A percentile compares a stretch with the other conserved stretches of the same genome.
These are phyloP conservation scores for Taphrina betulina DNA, from an alignment of 1,139 yeast genomes.

Conservation along the genomic window DNA sequence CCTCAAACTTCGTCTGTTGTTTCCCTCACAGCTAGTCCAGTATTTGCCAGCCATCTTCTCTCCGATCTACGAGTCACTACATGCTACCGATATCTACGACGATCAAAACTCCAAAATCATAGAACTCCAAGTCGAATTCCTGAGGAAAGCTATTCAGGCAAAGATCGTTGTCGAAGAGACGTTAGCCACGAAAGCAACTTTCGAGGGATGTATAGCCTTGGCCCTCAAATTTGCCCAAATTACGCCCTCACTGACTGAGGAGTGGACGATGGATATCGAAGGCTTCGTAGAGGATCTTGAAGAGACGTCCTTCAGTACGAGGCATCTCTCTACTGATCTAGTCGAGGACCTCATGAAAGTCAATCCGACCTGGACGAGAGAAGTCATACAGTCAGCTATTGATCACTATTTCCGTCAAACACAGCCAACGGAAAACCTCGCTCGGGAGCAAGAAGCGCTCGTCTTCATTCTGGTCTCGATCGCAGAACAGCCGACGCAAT, in stretches of 20 bases:
- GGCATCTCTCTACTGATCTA: conserved; percentile 24
- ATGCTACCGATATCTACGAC: conserved; percentile 13
- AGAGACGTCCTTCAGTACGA: conserved; percentile 21
- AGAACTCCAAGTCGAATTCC: conserved; percentile 21
- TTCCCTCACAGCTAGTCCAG: conserved; percentile 30
- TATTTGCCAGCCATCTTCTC: conserved; percentile 24
- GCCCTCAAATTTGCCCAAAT: conserved; percentile 27
- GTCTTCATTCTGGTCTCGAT: conserved; percentile 12
- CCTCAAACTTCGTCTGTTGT: conserved; percentile 24
- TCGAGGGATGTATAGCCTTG: conserved; percentile 18
- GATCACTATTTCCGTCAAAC: conserved; percentile 9
- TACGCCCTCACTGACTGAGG: conserved; percentile 21
- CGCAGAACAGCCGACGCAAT: background rate
- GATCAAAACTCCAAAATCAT: background rate
- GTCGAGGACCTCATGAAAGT: conserved; percentile 21
- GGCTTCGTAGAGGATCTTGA: conserved; percentile 29
- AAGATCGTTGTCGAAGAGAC: conserved; percentile 20
- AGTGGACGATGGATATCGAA: conserved; percentile 26
- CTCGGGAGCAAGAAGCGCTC: conserved; percentile 27
- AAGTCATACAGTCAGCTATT: conserved; percentile 1
- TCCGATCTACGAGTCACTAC: conserved; percentile 23
- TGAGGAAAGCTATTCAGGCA: conserved; percentile 26
- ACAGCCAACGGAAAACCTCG: conserved; percentile 5
- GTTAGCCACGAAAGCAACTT: conserved; percentile 6
- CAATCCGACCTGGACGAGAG: conserved; percentile 10